Percentiles rank a stretch among this genome's conserved stretches.
phyloP scores from a whole-genome alignment of 2,329 filamentous ascomycete genomes.

The Catunica adiposa region DNA sequence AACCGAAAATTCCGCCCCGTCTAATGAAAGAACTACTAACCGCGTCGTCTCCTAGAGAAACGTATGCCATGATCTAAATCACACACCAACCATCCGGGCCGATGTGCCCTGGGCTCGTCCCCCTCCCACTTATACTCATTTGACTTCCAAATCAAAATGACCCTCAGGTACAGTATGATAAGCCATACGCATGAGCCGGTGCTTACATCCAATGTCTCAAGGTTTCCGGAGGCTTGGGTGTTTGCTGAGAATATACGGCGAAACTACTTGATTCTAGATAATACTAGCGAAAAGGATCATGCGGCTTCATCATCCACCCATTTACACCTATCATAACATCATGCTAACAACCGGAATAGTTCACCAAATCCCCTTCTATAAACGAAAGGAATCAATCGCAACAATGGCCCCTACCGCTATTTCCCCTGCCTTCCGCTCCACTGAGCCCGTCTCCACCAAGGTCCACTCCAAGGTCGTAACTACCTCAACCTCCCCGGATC shows the following conservation, averaged over 20 bases:
- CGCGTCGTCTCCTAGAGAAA: neutral
- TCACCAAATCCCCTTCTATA: no score
- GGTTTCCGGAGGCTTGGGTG: neutral
- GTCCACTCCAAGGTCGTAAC: slow-evolving; percentile 21
- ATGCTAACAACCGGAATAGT: slow-evolving; percentile 1
- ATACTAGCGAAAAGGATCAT: slow-evolving; percentile 99
- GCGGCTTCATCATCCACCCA: slow-evolving; percentile 33
- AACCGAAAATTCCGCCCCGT: neutral
- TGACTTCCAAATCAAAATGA: neutral
- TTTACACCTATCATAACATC: slow-evolving; percentile 15
- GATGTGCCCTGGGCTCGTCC: neutral
- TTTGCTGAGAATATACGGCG: slow-evolving; percentile 75
- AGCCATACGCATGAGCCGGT: slow-evolving; percentile 44
- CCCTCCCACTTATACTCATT: neutral
- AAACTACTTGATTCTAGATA: slow-evolving; percentile 87
- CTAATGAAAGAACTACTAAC: neutral
- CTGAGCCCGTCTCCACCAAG: slow-evolving; percentile 32
- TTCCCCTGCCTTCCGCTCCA: slow-evolving; percentile 36
- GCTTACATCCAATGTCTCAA: slow-evolving; percentile 20
- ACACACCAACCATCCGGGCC: neutral
- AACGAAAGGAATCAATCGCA: slow-evolving; percentile 11
- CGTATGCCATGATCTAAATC: neutral
- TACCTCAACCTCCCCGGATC: slow-evolving; percentile 14
- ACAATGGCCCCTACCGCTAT: slow-evolving; percentile 64
- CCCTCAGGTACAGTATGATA: slow-evolving; percentile 28